These are phyloP conservation scores for Vitellaria paradoxa DNA, from an alignment of 179 eudicot genomes.

Conservation along the genomic window DNA sequence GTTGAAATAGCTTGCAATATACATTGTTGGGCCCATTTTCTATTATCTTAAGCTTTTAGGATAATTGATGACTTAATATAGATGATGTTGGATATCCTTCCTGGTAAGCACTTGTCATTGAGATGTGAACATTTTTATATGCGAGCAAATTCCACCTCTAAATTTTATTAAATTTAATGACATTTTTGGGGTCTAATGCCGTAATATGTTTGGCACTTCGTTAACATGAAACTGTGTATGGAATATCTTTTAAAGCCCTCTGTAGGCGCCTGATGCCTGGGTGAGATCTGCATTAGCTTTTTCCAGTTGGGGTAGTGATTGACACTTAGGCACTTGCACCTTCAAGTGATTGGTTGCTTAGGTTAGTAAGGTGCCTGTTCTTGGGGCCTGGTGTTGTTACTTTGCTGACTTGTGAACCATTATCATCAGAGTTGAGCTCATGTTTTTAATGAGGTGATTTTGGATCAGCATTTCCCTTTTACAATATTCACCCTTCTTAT, in stretches of 20 bases:
- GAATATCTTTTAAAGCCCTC: not conserved
- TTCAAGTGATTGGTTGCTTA: not conserved
- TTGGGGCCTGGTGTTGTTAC: not conserved
- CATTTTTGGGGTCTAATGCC: not conserved
- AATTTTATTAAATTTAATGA: not conserved
- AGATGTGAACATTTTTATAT: not conserved
- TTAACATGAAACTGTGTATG: not conserved
- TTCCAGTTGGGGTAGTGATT: not conserved
- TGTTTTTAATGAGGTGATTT: not conserved
- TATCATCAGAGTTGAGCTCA: not conserved
- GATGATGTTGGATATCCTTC: not conserved
- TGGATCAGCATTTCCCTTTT: not conserved
- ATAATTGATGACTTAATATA: too few relatives aligned
- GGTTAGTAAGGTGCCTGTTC: constrained; percentile 3
- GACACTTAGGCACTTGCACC: constrained; percentile 5
- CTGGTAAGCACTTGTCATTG: not conserved
- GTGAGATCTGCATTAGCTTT: not conserved
- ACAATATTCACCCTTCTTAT: not conserved
- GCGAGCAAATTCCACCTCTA: not conserved
- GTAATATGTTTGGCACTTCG: not conserved
- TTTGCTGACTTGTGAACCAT: not conserved
- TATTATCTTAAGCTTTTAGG: too few relatives aligned
- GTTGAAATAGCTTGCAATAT: too few relatives aligned
- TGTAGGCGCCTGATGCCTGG: not conserved
- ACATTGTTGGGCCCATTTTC: too few relatives aligned